A percentile compares a stretch with the other conserved stretches of the same genome.
phyloP scores from a whole-genome alignment of 768 basidiomycete species.

The Rhodotorula babjevae region DNA sequence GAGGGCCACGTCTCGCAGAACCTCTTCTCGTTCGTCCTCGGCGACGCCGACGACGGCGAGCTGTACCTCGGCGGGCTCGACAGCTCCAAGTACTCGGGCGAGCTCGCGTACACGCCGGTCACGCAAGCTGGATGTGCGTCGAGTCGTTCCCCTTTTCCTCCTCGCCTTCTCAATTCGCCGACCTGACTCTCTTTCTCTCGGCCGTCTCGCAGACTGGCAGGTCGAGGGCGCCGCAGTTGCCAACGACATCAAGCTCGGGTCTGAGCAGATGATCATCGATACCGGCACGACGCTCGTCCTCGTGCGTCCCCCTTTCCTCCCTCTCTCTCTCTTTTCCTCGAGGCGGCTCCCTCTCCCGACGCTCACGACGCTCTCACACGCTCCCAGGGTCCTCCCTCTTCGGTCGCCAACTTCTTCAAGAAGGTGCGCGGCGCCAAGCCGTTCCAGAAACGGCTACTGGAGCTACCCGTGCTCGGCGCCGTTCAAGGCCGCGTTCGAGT shows the following conservation, averaged over 20 bases:
- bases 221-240: conserved; percentile 43
- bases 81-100: conserved; percentile 41
- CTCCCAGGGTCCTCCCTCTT: conserved; percentile 43
- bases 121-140: conserved; percentile 42
- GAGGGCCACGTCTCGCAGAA: conserved; percentile 24
- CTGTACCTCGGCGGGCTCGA: conserved; percentile 48
- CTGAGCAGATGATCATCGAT: conserved; percentile 39
- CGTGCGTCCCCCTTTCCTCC: conserved; percentile 4
- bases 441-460: conserved; percentile 44
- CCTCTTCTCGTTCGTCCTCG: conserved; percentile 39
- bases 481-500: conserved; percentile 2
- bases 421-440: conserved; percentile 50
- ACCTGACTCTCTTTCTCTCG: no score
- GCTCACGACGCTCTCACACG: no score
- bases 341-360: no score
- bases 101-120: conserved; percentile 45
- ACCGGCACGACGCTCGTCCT: conserved; percentile 40
- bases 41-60: conserved; percentile 38
- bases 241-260: conserved; percentile 36
- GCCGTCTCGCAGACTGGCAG: conserved; percentile 42
- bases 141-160: conserved; percentile 13
- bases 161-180: no score
- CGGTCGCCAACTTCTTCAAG: conserved; percentile 39
- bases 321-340: neutral
- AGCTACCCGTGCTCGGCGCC: conserved; percentile 40